These are phyloP conservation scores for Zea mays DNA, from an alignment of 176 grass and related monocot species.

Conservation along the genomic window Zm-B73-REFERENCE-NAM-5.0 NC_050100.1:4156501-4157000, in stretches of 20 bases:
- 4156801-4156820: background rate
- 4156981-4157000: background rate
- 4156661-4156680: background rate
- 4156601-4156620: background rate
- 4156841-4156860: conserved; percentile 6
- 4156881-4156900: conserved; percentile 5
- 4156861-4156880: conserved; percentile 7
- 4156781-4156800: background rate
- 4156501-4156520: background rate
- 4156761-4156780: background rate
- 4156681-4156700: conserved; percentile 4
- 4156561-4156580: background rate
- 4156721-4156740: conserved; percentile 5
- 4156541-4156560: background rate
- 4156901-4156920: background rate
- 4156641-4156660: background rate
- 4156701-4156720: background rate
- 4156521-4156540: background rate
- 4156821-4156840: background rate
- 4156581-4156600: background rate
- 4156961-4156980: background rate
- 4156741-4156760: background rate
- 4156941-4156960: background rate
- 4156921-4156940: background rate
- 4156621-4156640: background rate